Evolutionary conservation across 1,284 basidiomycete species (phyloP), one percentile per base, ranked within the genome.

Genomic region (Ganoderma lucidum): DNA sequence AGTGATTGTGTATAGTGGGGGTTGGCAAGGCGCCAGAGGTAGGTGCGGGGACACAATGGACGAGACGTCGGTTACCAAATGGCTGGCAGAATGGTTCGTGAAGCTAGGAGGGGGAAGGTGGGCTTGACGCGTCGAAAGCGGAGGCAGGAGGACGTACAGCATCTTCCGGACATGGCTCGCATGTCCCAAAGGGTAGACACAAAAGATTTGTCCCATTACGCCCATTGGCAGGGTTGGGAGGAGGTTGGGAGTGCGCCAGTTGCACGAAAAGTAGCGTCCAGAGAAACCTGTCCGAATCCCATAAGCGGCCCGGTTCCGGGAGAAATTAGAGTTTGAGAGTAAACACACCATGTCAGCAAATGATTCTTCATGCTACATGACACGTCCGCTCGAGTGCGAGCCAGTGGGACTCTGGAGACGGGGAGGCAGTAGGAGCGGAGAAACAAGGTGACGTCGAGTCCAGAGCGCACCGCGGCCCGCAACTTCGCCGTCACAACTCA

Each of bases 31-130:
- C 53, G 68, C 64, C 71, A 72, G 78, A 65, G 71, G 70, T 65
- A 63, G 70, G 63, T 30, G 32, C 42, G 68, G 88, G 88, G 23
- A 87, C 79, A 72, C 96, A 97, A 78, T 96, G 95, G 82, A 96
- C 86, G 44, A 96, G 85, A 23, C 93, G 88, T 44, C 96, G 88
- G 80, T 96, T 96, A 56, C 96, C 95, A 77, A 96, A 97, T 6
- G 96, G 95, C 77, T 94, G 89, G 80, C 95, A 97, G 80, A 93
- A 97, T 1, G 95, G 95, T 82, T 96, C 88, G 74, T 90, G 83
- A 32, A 94, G 84, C 95, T 96, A 74, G 14, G 51, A n/a, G 12
- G 56, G 19, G 37, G 41, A 32, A 17, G 68, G 68, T 45, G 63
- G 55, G 42, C 59, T 41, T 41, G 39, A 62, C 5, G 51, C 66